These are phyloP conservation scores for Fraxinus anomala DNA, from an alignment of 257 asterid genomes.

Conservation along the genomic window DNA sequence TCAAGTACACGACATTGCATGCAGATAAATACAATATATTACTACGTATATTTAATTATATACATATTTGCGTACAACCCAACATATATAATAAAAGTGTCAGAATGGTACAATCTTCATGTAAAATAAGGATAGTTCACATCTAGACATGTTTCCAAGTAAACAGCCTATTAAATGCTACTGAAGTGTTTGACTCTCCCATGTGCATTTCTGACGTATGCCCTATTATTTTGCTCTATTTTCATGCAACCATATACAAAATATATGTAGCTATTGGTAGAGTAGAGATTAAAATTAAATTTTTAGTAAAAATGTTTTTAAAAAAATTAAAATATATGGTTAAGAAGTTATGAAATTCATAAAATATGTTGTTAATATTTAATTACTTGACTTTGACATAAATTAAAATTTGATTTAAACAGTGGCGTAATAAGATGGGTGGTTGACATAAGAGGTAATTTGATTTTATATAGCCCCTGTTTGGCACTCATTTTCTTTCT, in stretches of 20 bases:
- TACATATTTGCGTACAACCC: not conserved
- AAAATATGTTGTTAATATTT: too few species aligned
- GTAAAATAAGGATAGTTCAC: constrained; percentile 38
- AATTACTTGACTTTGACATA: too few species aligned
- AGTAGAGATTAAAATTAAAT: too few species aligned
- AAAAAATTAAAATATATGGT: too few species aligned
- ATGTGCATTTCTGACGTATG: constrained; percentile 30
- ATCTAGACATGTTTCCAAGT: constrained; percentile 26
- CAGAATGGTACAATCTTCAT: constrained; percentile 21
- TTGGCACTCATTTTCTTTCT: too few species aligned
- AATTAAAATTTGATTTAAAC: too few species aligned
- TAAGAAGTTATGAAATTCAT: too few species aligned
- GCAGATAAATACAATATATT: constrained; percentile 4
- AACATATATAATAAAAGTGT: constrained; percentile 23
- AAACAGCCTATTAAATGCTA: constrained; percentile 13
- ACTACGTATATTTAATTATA: not conserved
- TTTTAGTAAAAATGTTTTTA: too few species aligned
- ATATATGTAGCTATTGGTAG: too few species aligned
- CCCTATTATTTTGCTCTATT: not conserved
- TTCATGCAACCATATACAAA: not conserved
- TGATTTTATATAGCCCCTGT: too few species aligned
- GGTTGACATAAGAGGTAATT: too few species aligned
- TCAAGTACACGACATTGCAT: constrained; percentile 14
- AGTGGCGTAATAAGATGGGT: too few species aligned
- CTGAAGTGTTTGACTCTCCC: constrained; percentile 17